Percentiles rank a stretch among this genome's conserved stretches.
These are phyloP conservation scores for Candida endomychidarum DNA, from an alignment of 805 yeast genomes.

Conservation along the genomic window DNA sequence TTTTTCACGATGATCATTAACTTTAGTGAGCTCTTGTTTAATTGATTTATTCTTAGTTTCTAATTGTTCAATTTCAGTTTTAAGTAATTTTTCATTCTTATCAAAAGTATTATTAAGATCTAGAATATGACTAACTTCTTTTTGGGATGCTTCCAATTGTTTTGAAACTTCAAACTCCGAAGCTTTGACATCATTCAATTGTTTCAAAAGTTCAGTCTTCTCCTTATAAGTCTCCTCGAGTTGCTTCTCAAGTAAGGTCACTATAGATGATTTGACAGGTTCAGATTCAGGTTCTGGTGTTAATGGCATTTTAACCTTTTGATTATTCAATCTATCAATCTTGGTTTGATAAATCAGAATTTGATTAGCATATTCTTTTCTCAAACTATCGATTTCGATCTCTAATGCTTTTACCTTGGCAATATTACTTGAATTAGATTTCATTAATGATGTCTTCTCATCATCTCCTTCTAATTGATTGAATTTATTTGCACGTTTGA, in stretches of 20 bases:
- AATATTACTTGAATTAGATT: slow-evolving; percentile 37
- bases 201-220: slow-evolving; percentile 24
- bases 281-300: slow-evolving; percentile 4
- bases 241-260: slow-evolving; percentile 32
- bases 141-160: slow-evolving; percentile 21
- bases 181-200: slow-evolving; percentile 12
- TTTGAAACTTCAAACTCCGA: slow-evolving; percentile 18
- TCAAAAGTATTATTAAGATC: slow-evolving; percentile 28
- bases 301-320: background rate
- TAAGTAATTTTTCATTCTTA: slow-evolving; percentile 25
- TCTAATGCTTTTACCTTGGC: slow-evolving; percentile 35
- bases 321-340: slow-evolving; percentile 21
- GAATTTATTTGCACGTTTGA: slow-evolving; percentile 24
- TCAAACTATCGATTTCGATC: slow-evolving; percentile 30
- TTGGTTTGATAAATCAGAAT: slow-evolving; percentile 31
- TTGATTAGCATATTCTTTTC: slow-evolving; percentile 34
- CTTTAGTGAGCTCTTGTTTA: slow-evolving; percentile 29
- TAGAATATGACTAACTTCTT: slow-evolving; percentile 28
- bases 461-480: slow-evolving; percentile 29
- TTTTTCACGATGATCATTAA: slow-evolving; percentile 29
- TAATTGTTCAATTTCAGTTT: slow-evolving; percentile 30
- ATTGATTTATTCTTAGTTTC: slow-evolving; percentile 28
- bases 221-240: slow-evolving; percentile 30
- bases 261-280: slow-evolving; percentile 12
- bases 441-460: slow-evolving; percentile 35